These are phyloP conservation scores for Russula abietina DNA, from an alignment of 768 basidiomycete genomes.

Conservation along the genomic window DNA sequence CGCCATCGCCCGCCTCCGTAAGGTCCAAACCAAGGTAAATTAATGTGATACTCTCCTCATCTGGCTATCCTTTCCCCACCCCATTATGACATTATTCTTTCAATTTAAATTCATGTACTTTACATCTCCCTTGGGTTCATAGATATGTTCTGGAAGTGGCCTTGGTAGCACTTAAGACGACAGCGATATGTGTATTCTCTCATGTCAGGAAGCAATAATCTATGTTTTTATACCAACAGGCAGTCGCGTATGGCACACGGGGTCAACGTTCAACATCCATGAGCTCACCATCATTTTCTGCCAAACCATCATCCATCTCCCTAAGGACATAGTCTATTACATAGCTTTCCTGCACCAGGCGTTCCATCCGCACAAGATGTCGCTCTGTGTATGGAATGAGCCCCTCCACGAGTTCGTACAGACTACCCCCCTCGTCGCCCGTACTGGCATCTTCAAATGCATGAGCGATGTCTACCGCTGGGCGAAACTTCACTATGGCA, in stretches of 20 bases:
- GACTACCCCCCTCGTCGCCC: constrained; percentile 25
- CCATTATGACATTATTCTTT: not conserved
- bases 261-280: constrained; percentile 28
- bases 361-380: constrained; percentile 79
- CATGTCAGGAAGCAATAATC: not conserved
- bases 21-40: not conserved
- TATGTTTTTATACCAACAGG: not conserved
- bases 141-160: not conserved
- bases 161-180: not conserved
- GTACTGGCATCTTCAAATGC: constrained; percentile 42
- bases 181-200: not conserved
- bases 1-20: constrained; percentile 27
- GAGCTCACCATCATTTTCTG: constrained; percentile 35
- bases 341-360: constrained; percentile 90
- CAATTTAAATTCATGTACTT: not conserved
- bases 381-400: constrained; percentile 93
- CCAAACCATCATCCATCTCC: constrained; percentile 66
- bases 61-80: not conserved
- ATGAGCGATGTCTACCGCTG: constrained; percentile 64
- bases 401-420: constrained; percentile 77
- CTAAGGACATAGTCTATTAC: constrained; percentile 84
- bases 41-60: not conserved
- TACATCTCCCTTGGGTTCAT: not conserved
- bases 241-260: not conserved
- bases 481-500: constrained; percentile 70